These are phyloP conservation scores for Leccinum boreale DNA, from an alignment of 768 basidiomycete genomes.

Conservation along the genomic window DNA sequence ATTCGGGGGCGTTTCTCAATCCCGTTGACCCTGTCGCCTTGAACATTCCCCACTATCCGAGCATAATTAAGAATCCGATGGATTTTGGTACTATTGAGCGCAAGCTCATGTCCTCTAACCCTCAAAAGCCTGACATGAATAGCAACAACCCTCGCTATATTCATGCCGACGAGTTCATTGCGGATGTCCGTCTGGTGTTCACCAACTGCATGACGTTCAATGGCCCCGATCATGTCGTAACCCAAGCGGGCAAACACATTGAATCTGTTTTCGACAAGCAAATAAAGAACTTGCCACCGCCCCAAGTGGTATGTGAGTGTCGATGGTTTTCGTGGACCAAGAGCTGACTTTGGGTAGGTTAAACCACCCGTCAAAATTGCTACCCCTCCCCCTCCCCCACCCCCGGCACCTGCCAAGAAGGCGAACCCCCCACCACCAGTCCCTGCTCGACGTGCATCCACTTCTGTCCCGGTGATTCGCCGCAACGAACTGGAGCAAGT, in stretches of 20 bases:
- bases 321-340: constrained; percentile 12
- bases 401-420: constrained; percentile 33
- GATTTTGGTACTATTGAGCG: constrained; percentile 90
- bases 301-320: constrained; percentile 62
- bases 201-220: constrained; percentile 90
- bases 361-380: constrained; percentile 44
- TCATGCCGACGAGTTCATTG: constrained; percentile 74
- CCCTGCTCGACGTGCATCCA: constrained; percentile 67
- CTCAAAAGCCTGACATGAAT: constrained; percentile 70
- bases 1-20: constrained; percentile 73
- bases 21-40: constrained; percentile 88
- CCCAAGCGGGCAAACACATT: constrained; percentile 75
- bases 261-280: constrained; percentile 87
- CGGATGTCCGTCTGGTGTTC: constrained; percentile 86
- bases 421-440: constrained; percentile 34
- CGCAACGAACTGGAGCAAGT: constrained; percentile 61
- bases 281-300: constrained; percentile 76
- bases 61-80: constrained; percentile 89
- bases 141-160: constrained; percentile 71
- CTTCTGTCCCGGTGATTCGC: constrained; percentile 78
- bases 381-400: constrained; percentile 41
- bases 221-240: constrained; percentile 82
- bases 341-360: constrained; percentile 26
- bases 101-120: constrained; percentile 79
- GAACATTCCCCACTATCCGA: constrained; percentile 83